These are phyloP conservation scores for Aureobasidium namibiae DNA, from an alignment of 2,329 filamentous ascomycete species.

Conservation along the genomic window DNA sequence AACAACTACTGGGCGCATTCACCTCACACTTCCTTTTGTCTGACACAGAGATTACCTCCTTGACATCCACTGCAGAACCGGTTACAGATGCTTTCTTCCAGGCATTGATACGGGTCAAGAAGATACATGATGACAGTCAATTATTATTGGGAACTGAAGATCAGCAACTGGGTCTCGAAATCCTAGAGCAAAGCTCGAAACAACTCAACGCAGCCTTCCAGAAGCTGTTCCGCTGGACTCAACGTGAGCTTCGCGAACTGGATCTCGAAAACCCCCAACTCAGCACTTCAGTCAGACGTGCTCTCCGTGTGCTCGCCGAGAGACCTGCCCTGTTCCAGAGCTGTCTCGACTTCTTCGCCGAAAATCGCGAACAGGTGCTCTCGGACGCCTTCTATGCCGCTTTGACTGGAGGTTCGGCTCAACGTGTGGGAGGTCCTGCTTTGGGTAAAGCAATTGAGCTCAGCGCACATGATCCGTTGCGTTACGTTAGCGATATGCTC, in stretches of 20 bases:
- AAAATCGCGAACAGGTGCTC: slow-evolving; percentile 76
- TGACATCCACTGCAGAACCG: slow-evolving; percentile 72
- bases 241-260: slow-evolving; percentile 82
- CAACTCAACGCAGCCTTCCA: slow-evolving; percentile 85
- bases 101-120: slow-evolving; percentile 69
- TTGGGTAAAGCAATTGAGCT: slow-evolving; percentile 86
- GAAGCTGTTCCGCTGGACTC: slow-evolving; percentile 92
- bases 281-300: slow-evolving; percentile 71
- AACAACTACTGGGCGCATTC: slow-evolving; percentile 69
- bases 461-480: slow-evolving; percentile 79
- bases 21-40: slow-evolving; percentile 75
- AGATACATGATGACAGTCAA: slow-evolving; percentile 81
- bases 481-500: slow-evolving; percentile 94
- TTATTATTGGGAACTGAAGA: slow-evolving; percentile 83
- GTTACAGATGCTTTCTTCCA: slow-evolving; percentile 81
- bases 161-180: slow-evolving; percentile 76
- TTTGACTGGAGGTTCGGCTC: slow-evolving; percentile 62
- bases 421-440: slow-evolving; percentile 29
- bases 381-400: slow-evolving; percentile 86
- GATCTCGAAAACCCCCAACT: slow-evolving; percentile 94
- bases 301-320: slow-evolving; percentile 80
- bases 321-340: slow-evolving; percentile 84
- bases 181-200: slow-evolving; percentile 85
- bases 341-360: slow-evolving; percentile 87
- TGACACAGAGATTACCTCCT: slow-evolving; percentile 64